phyloP scores from a whole-genome alignment of 768 basidiomycete genomes.

The Pholiota molesta region DNA sequence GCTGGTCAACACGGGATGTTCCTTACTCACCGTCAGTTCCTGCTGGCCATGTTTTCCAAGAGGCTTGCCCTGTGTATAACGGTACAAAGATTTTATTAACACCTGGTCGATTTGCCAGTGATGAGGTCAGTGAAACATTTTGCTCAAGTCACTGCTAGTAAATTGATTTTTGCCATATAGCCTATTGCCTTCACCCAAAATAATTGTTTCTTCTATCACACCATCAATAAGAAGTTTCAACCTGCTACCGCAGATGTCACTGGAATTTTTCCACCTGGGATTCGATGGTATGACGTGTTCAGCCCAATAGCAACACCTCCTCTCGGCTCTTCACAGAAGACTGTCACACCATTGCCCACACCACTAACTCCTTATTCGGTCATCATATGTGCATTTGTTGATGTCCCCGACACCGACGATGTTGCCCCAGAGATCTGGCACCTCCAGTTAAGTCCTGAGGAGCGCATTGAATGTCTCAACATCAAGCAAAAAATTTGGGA shows the following conservation, averaged over 20 bases:
- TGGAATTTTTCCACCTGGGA: conserved; percentile 23
- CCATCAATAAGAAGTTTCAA: conserved; percentile 22
- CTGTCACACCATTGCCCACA: too few relatives aligned
- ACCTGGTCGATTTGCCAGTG: conserved; percentile 18
- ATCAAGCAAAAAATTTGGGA: conserved; percentile 19
- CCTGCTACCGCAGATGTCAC: conserved; percentile 8
- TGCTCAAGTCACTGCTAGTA: neutral
- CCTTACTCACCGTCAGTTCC: conserved; percentile 20
- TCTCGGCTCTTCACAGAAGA: too few relatives aligned
- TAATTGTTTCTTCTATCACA: conserved; percentile 26
- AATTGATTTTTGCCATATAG: neutral
- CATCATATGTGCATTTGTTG: conserved; percentile 26
- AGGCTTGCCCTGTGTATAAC: conserved; percentile 22
- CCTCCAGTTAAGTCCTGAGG: conserved; percentile 24
- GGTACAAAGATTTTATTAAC: conserved; percentile 30
- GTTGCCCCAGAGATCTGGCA: conserved; percentile 27
- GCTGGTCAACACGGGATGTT: conserved; percentile 21
- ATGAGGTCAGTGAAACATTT: neutral
- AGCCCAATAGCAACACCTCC: neutral
- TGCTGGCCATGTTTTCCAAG: conserved; percentile 10
- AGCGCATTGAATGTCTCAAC: conserved; percentile 24
- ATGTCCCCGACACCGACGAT: neutral
- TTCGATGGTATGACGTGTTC: conserved; percentile 21
- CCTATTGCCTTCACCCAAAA: conserved; percentile 9
- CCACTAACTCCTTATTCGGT: conserved; percentile 6